Conservation (phyloP, 495 filamentous ascomycete genomes). For the Aspergillus cristatus region DNA sequence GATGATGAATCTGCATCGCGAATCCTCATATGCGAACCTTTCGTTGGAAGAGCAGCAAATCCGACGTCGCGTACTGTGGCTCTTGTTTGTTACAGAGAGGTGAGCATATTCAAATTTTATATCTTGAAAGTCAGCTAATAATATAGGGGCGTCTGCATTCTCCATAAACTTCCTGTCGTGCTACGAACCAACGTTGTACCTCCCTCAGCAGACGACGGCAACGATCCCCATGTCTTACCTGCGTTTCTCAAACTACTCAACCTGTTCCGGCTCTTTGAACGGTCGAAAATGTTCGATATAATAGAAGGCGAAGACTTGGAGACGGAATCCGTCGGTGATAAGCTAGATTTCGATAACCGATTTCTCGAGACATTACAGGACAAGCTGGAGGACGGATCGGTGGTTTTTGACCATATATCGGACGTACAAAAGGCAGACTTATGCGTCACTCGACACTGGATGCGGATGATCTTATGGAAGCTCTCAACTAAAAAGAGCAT, state of each 20-base stretch:
- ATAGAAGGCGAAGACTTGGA: slow-evolving; percentile 22
- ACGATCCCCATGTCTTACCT: slow-evolving; percentile 25
- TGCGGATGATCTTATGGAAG: slow-evolving; percentile 39
- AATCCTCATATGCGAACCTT: slow-evolving; percentile 23
- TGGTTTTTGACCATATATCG: slow-evolving; percentile 17
- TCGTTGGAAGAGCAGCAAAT: slow-evolving; percentile 21
- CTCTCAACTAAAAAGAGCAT: slow-evolving; percentile 16
- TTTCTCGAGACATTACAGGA: slow-evolving; percentile 21
- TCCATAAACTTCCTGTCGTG: slow-evolving; percentile 34
- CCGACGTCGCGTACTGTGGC: slow-evolving; percentile 33
- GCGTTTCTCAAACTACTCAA: slow-evolving; percentile 36
- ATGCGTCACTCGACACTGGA: slow-evolving; percentile 39
- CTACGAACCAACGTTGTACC: slow-evolving; percentile 24
- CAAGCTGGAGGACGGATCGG: slow-evolving; percentile 23
- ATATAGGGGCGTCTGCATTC: slow-evolving; percentile 28
- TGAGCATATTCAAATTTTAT: slow-evolving; percentile 1
- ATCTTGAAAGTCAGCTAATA: not conserved
- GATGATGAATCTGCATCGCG: slow-evolving; percentile 33
- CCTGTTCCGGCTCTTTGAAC: slow-evolving; percentile 33
- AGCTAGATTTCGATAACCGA: slow-evolving; percentile 5
- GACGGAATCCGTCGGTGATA: slow-evolving; percentile 7
- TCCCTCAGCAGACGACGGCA: slow-evolving; percentile 13
- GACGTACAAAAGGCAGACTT: slow-evolving; percentile 39
- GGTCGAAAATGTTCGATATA: slow-evolving; percentile 28
- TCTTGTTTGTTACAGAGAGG: slow-evolving; percentile 39